These are phyloP conservation scores for Pelargonium australe DNA, from an alignment of 441 rosid genomes.

Conservation along the genomic window DNA sequence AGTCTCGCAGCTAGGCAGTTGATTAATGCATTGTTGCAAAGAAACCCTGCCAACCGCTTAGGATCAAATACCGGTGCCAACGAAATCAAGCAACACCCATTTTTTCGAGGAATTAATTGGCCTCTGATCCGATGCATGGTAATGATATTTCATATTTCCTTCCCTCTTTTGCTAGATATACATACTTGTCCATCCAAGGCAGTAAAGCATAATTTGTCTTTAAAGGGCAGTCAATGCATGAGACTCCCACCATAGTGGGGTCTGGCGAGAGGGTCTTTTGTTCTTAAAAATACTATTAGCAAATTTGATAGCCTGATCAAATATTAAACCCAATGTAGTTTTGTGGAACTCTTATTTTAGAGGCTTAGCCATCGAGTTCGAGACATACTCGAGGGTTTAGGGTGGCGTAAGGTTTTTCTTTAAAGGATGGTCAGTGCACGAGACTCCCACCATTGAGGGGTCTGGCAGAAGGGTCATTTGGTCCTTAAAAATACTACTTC, in stretches of 20 bases:
- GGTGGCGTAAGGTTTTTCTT: too few relatives aligned
- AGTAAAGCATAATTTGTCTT: not conserved
- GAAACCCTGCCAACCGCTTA: constrained; percentile 69
- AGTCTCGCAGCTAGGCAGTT: constrained; percentile 79
- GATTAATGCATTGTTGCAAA: constrained; percentile 58
- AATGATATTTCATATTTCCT: constrained; percentile 14
- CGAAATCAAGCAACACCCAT: constrained; percentile 87
- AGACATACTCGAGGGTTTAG: too few relatives aligned
- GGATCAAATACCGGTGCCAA: constrained; percentile 77
- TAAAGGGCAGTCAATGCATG: too few relatives aligned
- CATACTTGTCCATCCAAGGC: too few relatives aligned
- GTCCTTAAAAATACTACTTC: too few relatives aligned
- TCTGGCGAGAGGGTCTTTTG: not conserved
- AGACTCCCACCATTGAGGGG: too few relatives aligned
- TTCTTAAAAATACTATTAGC: not conserved
- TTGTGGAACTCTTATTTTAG: not conserved
- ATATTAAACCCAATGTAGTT: not conserved
- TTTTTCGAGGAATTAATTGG: constrained; percentile 87
- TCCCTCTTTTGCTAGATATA: not conserved
- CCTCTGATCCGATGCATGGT: constrained; percentile 93
- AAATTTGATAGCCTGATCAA: not conserved
- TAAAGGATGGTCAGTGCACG: too few relatives aligned
- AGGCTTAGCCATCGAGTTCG: not conserved
- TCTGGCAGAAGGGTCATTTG: too few relatives aligned
- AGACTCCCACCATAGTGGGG: too few relatives aligned